These are phyloP conservation scores for Cryptococcus hybrid DNA, from an alignment of 1,284 basidiomycete genomes.

Conservation along the genomic window DNA sequence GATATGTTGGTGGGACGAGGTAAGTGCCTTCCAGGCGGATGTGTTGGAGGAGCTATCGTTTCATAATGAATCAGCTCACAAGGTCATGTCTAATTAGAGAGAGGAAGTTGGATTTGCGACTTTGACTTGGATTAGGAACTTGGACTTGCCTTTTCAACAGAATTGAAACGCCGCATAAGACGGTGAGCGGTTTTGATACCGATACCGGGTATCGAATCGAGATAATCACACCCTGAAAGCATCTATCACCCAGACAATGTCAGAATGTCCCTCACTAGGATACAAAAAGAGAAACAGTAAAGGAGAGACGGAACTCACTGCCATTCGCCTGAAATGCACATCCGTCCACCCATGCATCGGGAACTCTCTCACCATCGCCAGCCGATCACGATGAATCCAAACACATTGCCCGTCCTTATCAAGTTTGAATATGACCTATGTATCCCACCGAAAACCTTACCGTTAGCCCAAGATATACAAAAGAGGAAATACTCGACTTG, in stretches of 20 bases:
- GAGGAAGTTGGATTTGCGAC: no score
- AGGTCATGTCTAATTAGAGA: background rate
- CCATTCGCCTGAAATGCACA: constrained; percentile 87
- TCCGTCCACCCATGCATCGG: constrained; percentile 87
- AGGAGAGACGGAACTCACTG: constrained; percentile 48
- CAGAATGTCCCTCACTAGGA: background rate
- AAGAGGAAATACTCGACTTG: constrained; percentile 50
- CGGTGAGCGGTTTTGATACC: constrained; percentile 94
- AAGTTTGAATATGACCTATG: constrained; percentile 67
- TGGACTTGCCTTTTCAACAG: constrained; percentile 68
- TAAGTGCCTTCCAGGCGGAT: constrained; percentile 77
- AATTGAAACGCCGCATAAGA: constrained; percentile 78
- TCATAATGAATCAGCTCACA: constrained; percentile 8
- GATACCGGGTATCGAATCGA: constrained; percentile 92
- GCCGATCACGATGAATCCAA: constrained; percentile 73
- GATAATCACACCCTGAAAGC: constrained; percentile 95
- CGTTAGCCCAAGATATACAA: no score
- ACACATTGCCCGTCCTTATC: constrained; percentile 75
- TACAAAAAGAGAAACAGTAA: background rate
- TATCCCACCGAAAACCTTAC: no score
- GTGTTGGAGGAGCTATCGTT: constrained; percentile 59
- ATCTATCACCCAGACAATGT: constrained; percentile 55
- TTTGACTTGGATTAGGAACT: background rate
- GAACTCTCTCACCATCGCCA: constrained; percentile 70
- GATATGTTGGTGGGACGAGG: constrained; percentile 71